Percentiles rank a stretch among this genome's conserved stretches.
phyloP scores from a whole-genome alignment of 495 filamentous ascomycete species.

The Neurospora cerealis region DNA sequence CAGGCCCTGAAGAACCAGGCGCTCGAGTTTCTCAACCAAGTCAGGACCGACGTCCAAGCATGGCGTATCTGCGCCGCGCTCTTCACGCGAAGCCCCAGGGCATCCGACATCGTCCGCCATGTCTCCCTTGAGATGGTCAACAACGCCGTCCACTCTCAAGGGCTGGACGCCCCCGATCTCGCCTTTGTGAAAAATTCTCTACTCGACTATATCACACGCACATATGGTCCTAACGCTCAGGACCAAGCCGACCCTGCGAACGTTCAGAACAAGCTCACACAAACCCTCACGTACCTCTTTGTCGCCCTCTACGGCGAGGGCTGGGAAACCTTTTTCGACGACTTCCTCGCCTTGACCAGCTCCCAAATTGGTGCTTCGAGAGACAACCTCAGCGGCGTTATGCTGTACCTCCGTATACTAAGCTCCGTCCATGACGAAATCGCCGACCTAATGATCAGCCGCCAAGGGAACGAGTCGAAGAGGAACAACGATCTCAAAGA shows the following conservation, averaged over 20 bases:
- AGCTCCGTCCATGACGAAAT: constrained; percentile 93
- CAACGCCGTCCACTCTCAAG: constrained; percentile 67
- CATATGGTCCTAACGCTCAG: constrained; percentile 51
- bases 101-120: constrained; percentile 75
- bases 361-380: constrained; percentile 40
- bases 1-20: constrained; percentile 72
- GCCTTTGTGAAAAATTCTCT: constrained; percentile 63
- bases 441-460: constrained; percentile 76
- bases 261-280: constrained; percentile 94
- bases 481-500: constrained; percentile 83
- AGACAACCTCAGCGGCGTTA: constrained; percentile 65
- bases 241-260: constrained; percentile 51
- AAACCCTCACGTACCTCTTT: constrained; percentile 90
- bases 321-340: constrained; percentile 84
- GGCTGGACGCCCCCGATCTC: constrained; percentile 58
- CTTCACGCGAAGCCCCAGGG: constrained; percentile 70
- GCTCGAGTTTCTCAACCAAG: constrained; percentile 74
- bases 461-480: constrained; percentile 62
- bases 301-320: constrained; percentile 68
- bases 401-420: constrained; percentile 81
- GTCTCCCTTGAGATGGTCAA: constrained; percentile 86
- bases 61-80: constrained; percentile 81
- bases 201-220: constrained; percentile 62
- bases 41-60: constrained; percentile 65
- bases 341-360: constrained; percentile 61